A percentile compares a stretch with the other conserved stretches of the same genome.
Evolutionary conservation across 164 flowering plant species (phyloP).

Genomic region (Houttuynia cordata): DNA sequence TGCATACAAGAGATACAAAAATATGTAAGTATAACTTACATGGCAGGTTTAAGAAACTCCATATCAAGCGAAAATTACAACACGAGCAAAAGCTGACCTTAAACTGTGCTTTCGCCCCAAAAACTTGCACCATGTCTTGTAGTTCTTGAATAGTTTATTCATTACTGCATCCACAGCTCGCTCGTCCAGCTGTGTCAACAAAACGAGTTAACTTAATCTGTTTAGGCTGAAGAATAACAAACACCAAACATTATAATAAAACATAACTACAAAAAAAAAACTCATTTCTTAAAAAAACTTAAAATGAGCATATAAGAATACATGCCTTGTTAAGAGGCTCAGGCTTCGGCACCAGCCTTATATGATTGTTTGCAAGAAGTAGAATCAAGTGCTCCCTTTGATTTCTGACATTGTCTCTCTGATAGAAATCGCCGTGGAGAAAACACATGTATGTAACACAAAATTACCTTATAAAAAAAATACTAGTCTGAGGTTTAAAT

Average conservation of each 20-base stretch:
- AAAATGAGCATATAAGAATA: not conserved
- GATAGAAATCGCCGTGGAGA: conserved; percentile 16
- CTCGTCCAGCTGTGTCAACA: conserved; percentile 67
- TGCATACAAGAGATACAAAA: not conserved
- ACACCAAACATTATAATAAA: not conserved
- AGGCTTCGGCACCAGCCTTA: conserved; percentile 77
- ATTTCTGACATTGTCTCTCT: conserved; percentile 97
- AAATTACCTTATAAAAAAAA: not conserved
- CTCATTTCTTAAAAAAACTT: not conserved
- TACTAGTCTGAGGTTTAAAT: too few relatives aligned
- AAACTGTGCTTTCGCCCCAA: conserved; percentile 89
- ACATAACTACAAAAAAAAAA: too few relatives aligned
- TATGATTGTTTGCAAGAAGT: conserved; percentile 77
- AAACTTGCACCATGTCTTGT: conserved; percentile 96
- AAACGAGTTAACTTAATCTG: not conserved
- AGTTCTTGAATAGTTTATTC: conserved; percentile 84
- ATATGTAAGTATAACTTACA: not conserved
- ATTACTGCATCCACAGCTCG: conserved; percentile 85
- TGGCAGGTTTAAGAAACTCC: not conserved
- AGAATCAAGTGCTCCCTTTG: conserved; percentile 88
- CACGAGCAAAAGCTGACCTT: conserved; percentile 32
- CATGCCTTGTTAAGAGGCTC: conserved; percentile 80
- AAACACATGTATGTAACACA: not conserved
- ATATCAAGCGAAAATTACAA: not conserved
- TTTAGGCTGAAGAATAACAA: not conserved